Evolutionary conservation across 1,139 yeast species (phyloP).

Genomic region (Hyphopichia fennica): DNA sequence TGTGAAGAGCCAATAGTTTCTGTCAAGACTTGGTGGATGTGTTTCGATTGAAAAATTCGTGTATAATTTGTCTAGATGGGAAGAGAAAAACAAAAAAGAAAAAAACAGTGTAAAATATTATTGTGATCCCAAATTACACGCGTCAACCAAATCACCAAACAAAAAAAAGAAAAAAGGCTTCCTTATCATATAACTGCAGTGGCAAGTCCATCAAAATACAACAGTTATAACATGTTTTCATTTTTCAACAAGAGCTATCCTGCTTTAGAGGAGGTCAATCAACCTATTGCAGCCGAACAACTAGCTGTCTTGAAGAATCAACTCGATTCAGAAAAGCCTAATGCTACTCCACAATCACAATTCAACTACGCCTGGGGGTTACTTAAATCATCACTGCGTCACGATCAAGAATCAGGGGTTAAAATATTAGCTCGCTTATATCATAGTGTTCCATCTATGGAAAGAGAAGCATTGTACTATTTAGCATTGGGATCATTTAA

Average conservation of each 20-base stretch:
- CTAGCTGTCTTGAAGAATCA: slow-evolving; percentile 74
- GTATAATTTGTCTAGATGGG: background rate
- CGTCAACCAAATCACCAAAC: background rate
- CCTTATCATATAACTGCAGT: background rate
- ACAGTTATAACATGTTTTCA: background rate
- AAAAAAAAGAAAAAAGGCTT: background rate
- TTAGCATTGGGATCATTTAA: slow-evolving; percentile 86
- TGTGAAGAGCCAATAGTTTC: background rate
- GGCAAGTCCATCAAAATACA: background rate
- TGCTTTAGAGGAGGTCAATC: slow-evolving; percentile 44
- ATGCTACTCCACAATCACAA: slow-evolving; percentile 76
- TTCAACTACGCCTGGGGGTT: slow-evolving; percentile 98
- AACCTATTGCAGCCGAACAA: slow-evolving; percentile 73
- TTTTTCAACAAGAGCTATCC: slow-evolving; percentile 20
- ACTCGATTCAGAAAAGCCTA: slow-evolving; percentile 77
- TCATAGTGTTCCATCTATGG: slow-evolving; percentile 74
- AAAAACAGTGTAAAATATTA: background rate
- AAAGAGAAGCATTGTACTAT: slow-evolving; percentile 89
- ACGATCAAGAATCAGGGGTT: slow-evolving; percentile 77
- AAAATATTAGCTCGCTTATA: slow-evolving; percentile 72
- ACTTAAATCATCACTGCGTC: slow-evolving; percentile 61
- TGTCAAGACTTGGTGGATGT: background rate
- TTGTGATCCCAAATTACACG: background rate
- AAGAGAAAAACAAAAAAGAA: background rate
- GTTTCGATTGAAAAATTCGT: background rate